phyloP scores from a whole-genome alignment of 306 rosid genomes.

The Lupinus albus region DNA sequence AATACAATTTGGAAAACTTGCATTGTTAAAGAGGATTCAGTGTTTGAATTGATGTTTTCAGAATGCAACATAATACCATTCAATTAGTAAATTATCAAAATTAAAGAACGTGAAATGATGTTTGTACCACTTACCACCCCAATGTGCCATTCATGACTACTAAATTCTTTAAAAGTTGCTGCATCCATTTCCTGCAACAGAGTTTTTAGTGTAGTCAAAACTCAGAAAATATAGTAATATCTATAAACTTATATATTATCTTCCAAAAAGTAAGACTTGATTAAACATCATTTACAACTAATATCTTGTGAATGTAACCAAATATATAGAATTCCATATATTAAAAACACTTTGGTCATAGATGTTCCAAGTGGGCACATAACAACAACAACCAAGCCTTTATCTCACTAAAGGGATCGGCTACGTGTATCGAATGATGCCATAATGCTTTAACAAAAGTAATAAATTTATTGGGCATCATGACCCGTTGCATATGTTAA shows the following conservation, averaged over 20 bases:
- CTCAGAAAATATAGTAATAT: slow-evolving; percentile 12
- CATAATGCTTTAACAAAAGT: neutral
- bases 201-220: slow-evolving; percentile 18
- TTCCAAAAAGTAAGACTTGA: slow-evolving; percentile 5
- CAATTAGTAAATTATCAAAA: neutral
- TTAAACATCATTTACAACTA: slow-evolving; percentile 7
- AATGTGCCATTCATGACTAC: slow-evolving; percentile 78
- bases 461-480: slow-evolving; percentile 20
- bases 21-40: neutral
- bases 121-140: slow-evolving; percentile 71
- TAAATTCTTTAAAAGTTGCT: slow-evolving; percentile 76
- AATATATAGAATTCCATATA: slow-evolving; percentile 5
- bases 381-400: neutral
- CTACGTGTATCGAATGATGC: too few species aligned
- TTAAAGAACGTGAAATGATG: slow-evolving; percentile 16
- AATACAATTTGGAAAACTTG: neutral
- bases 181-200: slow-evolving; percentile 88
- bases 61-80: slow-evolving; percentile 8
- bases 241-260: neutral
- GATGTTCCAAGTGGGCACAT: slow-evolving; percentile 10
- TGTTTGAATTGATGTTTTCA: slow-evolving; percentile 5
- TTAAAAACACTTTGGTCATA: slow-evolving; percentile 13
- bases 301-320: neutral
- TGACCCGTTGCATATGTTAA: slow-evolving; percentile 7
- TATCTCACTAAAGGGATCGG: too few species aligned